These are phyloP conservation scores for Citrus australasica DNA, from an alignment of 345 rosid genomes.

Conservation along the genomic window DNA sequence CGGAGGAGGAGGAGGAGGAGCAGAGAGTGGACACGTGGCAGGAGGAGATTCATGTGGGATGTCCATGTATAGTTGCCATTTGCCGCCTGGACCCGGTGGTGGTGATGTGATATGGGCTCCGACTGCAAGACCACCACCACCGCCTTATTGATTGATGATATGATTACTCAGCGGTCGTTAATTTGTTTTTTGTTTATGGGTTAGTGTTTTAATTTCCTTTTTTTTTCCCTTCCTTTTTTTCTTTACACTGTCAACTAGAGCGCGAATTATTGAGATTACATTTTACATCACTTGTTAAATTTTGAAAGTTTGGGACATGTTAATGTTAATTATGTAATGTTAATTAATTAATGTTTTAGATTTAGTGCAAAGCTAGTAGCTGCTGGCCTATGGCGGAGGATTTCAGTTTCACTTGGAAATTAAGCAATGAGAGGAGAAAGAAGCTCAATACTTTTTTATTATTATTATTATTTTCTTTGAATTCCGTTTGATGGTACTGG, in stretches of 20 bases:
- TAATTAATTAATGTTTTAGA: not conserved
- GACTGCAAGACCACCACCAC: constrained; percentile 47
- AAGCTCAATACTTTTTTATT: too few species aligned
- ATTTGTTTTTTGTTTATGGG: not conserved
- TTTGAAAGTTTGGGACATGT: not conserved
- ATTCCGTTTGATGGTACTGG: too few species aligned
- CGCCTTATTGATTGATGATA: constrained; percentile 37
- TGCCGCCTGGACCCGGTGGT: constrained; percentile 35
- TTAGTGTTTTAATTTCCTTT: not conserved
- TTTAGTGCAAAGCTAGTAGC: too few species aligned
- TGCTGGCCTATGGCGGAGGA: too few species aligned
- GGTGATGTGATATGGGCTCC: constrained; percentile 81
- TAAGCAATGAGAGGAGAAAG: not conserved
- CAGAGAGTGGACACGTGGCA: constrained; percentile 46
- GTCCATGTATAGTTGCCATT: constrained; percentile 61
- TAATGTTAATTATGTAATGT: not conserved
- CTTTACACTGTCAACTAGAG: too few species aligned
- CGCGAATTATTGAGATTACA: too few species aligned
- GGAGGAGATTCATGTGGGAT: constrained; percentile 54
- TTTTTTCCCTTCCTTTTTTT: too few species aligned
- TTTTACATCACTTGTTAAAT: too few species aligned
- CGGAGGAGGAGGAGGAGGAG: constrained; percentile 43
- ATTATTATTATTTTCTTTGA: too few species aligned
- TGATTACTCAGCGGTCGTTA: not conserved
- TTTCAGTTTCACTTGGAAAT: not conserved